Conservation (phyloP, 2,329 filamentous ascomycete genomes). For the Fusarium redolens region DNA sequence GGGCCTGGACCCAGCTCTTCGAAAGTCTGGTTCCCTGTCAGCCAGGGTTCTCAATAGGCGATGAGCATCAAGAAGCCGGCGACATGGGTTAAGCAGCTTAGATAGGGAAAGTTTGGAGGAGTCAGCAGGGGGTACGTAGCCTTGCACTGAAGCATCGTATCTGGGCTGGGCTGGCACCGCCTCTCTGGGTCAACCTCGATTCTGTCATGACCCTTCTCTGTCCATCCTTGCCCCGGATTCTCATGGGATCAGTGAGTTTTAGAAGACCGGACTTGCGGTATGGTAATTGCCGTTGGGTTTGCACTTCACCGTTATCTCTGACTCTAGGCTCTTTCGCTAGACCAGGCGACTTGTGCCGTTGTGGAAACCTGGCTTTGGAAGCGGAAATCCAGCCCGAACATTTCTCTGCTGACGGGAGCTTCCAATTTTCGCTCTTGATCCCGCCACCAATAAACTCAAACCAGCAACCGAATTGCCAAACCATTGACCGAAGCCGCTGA, state of each 20-base stretch:
- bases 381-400: conserved; percentile 4
- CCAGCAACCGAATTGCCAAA: conserved; percentile 3
- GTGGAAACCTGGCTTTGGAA: conserved; percentile 12
- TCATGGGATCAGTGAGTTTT: conserved; percentile 25
- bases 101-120: conserved; percentile 18
- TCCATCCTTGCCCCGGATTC: conserved; percentile 24
- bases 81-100: conserved; percentile 15
- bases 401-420: not conserved
- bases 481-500: conserved; percentile 34
- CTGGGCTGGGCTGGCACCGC: conserved; percentile 30
- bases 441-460: conserved; percentile 31
- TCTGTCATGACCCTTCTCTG: conserved; percentile 1
- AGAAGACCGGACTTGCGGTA: conserved; percentile 7
- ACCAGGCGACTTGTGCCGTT: conserved; percentile 3
- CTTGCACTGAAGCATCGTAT: conserved; percentile 25
- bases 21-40: conserved; percentile 13
- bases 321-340: not conserved
- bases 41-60: conserved; percentile 26
- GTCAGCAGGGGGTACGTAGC: conserved; percentile 38
- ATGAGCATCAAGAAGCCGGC: conserved; percentile 14
- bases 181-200: conserved; percentile 37
- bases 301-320: conserved; percentile 9
- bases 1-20: conserved; percentile 21
- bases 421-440: conserved; percentile 5
- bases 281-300: not conserved